A percentile compares a stretch with the other conserved stretches of the same genome.
Evolutionary conservation across 208 protist species (phyloP).

Genomic region (Plasmodiophora brassicae): DNA sequence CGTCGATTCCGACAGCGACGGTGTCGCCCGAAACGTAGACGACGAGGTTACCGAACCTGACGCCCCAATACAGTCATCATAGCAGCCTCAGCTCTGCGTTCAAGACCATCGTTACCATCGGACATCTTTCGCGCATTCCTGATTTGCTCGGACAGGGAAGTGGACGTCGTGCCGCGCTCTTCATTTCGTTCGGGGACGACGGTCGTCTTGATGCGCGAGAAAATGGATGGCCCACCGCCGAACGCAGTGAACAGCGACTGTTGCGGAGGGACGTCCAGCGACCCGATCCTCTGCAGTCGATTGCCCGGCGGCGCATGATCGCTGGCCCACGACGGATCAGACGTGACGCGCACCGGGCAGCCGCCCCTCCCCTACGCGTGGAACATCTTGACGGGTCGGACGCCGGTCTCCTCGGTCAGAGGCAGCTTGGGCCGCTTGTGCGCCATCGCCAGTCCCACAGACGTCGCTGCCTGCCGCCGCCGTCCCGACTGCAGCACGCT

Average conservation of each 20-base stretch:
- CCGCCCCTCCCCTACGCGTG: too few species aligned
- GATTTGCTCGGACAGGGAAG: background rate
- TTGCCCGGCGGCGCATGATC: background rate
- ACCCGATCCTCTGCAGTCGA: background rate
- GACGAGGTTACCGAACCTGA: background rate
- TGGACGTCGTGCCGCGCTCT: background rate
- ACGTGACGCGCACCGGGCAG: too few species aligned
- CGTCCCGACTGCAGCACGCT: too few species aligned
- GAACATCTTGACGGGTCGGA: too few species aligned
- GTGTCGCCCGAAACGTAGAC: background rate
- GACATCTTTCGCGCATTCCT: background rate
- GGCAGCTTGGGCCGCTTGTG: conserved; percentile 10
- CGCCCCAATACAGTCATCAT: background rate
- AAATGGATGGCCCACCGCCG: background rate
- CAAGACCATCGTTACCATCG: too few species aligned
- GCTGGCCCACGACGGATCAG: background rate
- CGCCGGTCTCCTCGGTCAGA: background rate
- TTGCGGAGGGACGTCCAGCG: background rate
- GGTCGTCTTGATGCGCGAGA: too few species aligned
- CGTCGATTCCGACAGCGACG: background rate
- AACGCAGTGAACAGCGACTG: background rate
- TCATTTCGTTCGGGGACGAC: background rate
- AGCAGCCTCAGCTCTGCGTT: too few species aligned
- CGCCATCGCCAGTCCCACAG: too few species aligned
- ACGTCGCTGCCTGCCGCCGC: too few species aligned